Conservation (phyloP, 2,329 filamentous ascomycete genomes). For the Pseudogymnoascus sp. region DNA sequence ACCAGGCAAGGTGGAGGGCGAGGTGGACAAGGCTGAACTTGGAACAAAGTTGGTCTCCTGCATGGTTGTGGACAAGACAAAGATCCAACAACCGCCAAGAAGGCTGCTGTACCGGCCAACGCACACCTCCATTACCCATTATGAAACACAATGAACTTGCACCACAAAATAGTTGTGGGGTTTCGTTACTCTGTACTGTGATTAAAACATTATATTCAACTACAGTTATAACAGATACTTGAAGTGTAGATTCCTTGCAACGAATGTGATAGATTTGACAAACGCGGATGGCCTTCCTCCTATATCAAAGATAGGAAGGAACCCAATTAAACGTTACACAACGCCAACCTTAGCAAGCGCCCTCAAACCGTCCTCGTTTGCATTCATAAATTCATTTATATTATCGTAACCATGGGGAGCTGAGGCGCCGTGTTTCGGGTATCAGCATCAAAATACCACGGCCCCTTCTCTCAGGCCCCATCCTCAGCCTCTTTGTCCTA, state of each 20-base stretch:
- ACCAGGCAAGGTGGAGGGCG: background rate
- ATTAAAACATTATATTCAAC: background rate
- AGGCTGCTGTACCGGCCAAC: background rate
- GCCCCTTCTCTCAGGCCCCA: background rate
- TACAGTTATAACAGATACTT: background rate
- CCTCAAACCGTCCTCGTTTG: background rate
- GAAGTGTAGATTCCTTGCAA: background rate
- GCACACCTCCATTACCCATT: constrained; percentile 2
- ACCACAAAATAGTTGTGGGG: background rate
- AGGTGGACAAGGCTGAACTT: constrained; percentile 5
- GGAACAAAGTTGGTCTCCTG: background rate
- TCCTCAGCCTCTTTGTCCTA: background rate
- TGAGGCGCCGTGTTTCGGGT: background rate
- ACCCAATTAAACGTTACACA: background rate
- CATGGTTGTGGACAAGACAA: background rate
- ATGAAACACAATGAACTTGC: constrained; percentile 3
- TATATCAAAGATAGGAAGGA: background rate
- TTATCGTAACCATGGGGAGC: background rate
- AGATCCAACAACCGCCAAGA: background rate
- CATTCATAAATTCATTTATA: constrained; percentile 2
- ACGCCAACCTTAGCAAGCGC: background rate
- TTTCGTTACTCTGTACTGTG: background rate
- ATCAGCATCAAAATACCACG: background rate
- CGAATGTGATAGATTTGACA: background rate
- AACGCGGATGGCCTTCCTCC: background rate